These are phyloP conservation scores for Aphanomyces astaci DNA, from an alignment of 352 stramenopile species.

Conservation along the genomic window DNA sequence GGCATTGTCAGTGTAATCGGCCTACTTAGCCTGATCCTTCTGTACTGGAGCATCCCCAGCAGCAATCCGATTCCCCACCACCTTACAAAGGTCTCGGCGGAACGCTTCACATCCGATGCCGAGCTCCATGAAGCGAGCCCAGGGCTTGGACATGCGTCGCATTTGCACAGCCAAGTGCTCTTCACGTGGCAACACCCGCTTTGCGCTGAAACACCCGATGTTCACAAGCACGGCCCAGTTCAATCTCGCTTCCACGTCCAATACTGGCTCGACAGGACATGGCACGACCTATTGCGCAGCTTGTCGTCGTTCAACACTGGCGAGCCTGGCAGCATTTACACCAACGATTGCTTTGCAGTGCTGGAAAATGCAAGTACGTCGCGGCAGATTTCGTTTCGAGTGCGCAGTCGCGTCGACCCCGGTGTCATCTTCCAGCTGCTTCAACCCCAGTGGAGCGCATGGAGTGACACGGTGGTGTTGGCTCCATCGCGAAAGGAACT, in stretches of 20 bases:
- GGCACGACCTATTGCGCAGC: slow-evolving; percentile 1
- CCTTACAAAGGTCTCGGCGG: slow-evolving; percentile 8
- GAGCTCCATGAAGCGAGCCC: neutral
- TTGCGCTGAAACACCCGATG: neutral
- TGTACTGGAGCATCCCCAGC: slow-evolving; percentile 20
- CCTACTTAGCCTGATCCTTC: slow-evolving; percentile 1
- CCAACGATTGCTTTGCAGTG: slow-evolving; percentile 22
- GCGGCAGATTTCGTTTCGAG: slow-evolving; percentile 7
- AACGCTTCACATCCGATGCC: slow-evolving; percentile 6
- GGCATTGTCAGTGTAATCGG: neutral
- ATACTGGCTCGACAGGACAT: slow-evolving; percentile 10
- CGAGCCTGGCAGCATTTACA: slow-evolving; percentile 10
- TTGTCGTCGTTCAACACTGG: neutral
- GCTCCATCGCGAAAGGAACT: neutral
- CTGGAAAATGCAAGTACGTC: slow-evolving; percentile 5
- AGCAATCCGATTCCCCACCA: neutral
- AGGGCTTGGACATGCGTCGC: neutral
- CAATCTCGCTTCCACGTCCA: slow-evolving; percentile 18
- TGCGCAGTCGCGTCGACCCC: slow-evolving; percentile 9
- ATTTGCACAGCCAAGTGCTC: slow-evolving; percentile 8
- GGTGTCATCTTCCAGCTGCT: slow-evolving; percentile 11
- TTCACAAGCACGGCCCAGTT: neutral
- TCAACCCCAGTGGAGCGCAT: slow-evolving; percentile 8
- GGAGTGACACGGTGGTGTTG: slow-evolving; percentile 12
- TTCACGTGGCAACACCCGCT: slow-evolving; percentile 16